These are phyloP conservation scores for Apiosordaria backusii DNA, from an alignment of 495 filamentous ascomycete species.

Conservation along the genomic window DNA sequence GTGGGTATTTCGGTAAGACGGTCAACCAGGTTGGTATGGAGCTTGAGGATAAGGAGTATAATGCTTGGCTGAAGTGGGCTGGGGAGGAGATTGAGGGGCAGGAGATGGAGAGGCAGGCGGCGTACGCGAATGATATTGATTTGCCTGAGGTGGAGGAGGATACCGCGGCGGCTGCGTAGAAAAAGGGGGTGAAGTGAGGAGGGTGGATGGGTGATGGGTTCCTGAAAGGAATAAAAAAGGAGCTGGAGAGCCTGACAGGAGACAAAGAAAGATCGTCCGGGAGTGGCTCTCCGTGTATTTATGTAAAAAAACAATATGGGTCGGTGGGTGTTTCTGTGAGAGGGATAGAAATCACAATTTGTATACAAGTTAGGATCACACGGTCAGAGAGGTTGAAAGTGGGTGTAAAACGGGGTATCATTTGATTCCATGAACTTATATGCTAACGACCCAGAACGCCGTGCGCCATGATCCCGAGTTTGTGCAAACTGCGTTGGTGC, in stretches of 20 bases:
- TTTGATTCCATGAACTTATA: not conserved
- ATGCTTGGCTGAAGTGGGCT: conserved; percentile 83
- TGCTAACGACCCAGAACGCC: not conserved
- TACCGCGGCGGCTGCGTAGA: conserved; percentile 13
- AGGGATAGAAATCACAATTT: not conserved
- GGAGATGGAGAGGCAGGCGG: conserved; percentile 45
- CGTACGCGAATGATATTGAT: conserved; percentile 35
- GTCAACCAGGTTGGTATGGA: conserved; percentile 72
- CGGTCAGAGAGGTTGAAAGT: not conserved
- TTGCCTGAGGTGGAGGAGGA: conserved; percentile 13
- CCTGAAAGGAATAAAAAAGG: not conserved
- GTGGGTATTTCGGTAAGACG: conserved; percentile 79
- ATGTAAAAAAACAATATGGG: conserved; percentile 10
- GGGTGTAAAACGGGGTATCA: not conserved
- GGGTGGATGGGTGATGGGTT: not conserved
- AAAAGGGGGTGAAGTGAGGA: not conserved
- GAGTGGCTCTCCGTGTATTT: conserved; percentile 2
- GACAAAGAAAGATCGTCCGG: not conserved
- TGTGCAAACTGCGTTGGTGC: too few relatives aligned
- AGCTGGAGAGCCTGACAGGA: not conserved
- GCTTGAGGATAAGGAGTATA: conserved; percentile 72
- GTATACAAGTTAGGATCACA: not conserved
- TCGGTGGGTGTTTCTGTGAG: too few relatives aligned
- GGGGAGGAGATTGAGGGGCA: conserved; percentile 42
- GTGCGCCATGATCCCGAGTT: too few relatives aligned